Evolutionary conservation across 306 rosid species (phyloP).

Genomic region (Ammopiptanthus mongolicus): DNA sequence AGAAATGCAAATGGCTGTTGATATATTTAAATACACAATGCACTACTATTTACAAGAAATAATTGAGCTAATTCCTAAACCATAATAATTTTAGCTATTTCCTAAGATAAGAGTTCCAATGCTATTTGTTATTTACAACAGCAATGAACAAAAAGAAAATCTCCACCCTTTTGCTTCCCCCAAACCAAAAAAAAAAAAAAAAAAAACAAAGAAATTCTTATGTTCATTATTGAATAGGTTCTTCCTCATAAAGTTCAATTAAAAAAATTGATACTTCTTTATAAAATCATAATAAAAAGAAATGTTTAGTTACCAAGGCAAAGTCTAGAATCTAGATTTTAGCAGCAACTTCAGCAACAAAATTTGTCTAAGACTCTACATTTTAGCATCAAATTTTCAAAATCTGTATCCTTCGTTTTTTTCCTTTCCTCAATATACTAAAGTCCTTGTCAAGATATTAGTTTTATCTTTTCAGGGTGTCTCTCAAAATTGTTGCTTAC

Average conservation of each 20-base stretch:
- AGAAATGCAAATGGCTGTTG: too few relatives aligned
- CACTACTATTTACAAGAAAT: too few relatives aligned
- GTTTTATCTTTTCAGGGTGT: background rate
- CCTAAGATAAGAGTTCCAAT: background rate
- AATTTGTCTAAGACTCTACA: background rate
- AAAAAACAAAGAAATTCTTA: background rate
- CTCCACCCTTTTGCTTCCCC: background rate
- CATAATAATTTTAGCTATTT: too few relatives aligned
- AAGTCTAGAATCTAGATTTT: background rate
- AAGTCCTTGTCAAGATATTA: background rate
- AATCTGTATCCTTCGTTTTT: background rate
- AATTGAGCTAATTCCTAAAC: too few relatives aligned
- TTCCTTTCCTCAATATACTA: background rate
- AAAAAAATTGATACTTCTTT: background rate
- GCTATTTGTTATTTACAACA: background rate
- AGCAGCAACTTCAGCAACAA: background rate
- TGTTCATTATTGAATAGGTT: background rate
- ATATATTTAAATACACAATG: too few relatives aligned
- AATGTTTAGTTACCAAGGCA: background rate
- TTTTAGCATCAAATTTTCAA: background rate
- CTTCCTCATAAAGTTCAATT: background rate
- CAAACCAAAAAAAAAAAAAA: background rate
- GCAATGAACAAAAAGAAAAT: background rate
- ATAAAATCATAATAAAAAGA: background rate
- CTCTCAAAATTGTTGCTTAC: background rate